These are phyloP conservation scores for Lecanicillium sp. DNA, from an alignment of 2,329 filamentous ascomycete species.

Conservation along the genomic window DNA sequence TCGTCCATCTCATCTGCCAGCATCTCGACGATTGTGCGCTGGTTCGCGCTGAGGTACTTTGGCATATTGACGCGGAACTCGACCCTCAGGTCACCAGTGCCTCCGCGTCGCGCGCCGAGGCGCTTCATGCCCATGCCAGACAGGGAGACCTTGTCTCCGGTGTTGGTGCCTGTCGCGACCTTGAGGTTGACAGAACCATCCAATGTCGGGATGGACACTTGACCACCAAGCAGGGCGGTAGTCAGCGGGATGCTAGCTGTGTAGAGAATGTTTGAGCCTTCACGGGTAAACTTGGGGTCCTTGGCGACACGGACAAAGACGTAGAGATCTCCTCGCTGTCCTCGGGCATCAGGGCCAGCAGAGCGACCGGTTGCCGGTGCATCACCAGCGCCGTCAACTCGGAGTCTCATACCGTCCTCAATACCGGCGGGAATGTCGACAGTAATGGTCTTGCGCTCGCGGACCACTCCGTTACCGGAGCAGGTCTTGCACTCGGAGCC, in stretches of 20 bases:
- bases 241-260: constrained; percentile 88
- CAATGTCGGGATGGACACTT: constrained; percentile 81
- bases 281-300: constrained; percentile 81
- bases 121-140: constrained; percentile 92
- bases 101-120: constrained; percentile 58
- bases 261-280: constrained; percentile 85
- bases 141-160: constrained; percentile 85
- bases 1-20: constrained; percentile 94
- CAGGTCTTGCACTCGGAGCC: constrained; percentile 78
- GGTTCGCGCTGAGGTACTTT: constrained; percentile 85
- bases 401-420: constrained; percentile 90
- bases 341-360: constrained; percentile 53
- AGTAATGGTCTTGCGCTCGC: constrained; percentile 74
- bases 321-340: constrained; percentile 80
- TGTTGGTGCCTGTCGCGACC: constrained; percentile 83
- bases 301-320: constrained; percentile 84
- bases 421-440: constrained; percentile 93
- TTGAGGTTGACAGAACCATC: constrained; percentile 87
- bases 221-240: constrained; percentile 85
- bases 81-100: constrained; percentile 76
- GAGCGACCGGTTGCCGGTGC: constrained; percentile 68
- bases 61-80: constrained; percentile 96
- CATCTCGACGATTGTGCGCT: constrained; percentile 90
- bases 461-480: constrained; percentile 72
- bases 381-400: constrained; percentile 81